These are phyloP conservation scores for Chenopodium suecicum DNA, from an alignment of 148 eudicot species.

Conservation along the genomic window DNA sequence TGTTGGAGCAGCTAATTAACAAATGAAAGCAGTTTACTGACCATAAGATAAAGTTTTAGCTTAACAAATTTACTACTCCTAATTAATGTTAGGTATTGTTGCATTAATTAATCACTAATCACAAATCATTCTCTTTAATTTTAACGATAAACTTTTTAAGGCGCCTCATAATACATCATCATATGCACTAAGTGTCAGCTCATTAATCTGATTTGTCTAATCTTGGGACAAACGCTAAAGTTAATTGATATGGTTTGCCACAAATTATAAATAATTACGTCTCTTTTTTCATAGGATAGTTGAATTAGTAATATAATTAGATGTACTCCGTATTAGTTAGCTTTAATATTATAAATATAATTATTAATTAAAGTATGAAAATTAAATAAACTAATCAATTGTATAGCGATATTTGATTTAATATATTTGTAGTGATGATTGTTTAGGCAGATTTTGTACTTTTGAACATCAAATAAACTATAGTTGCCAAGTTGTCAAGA, in stretches of 20 bases:
- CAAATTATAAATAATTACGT: neutral
- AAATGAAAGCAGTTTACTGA: neutral
- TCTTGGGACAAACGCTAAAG: neutral
- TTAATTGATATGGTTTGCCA: neutral
- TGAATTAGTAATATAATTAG: neutral
- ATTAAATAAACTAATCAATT: neutral
- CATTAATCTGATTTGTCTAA: neutral
- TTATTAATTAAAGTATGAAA: neutral
- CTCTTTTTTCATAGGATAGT: neutral
- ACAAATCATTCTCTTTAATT: neutral
- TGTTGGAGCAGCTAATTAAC: neutral
- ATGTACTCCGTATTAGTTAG: neutral
- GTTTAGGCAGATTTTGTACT: neutral
- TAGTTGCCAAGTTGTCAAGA: neutral
- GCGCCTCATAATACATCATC: neutral
- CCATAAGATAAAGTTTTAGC: neutral
- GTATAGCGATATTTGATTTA: neutral
- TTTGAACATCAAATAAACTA: neutral
- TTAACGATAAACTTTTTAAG: neutral
- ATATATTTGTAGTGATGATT: neutral
- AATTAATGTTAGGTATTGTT: neutral
- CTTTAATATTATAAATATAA: neutral
- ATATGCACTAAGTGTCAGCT: slow-evolving; percentile 1
- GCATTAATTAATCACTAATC: neutral
- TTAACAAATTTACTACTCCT: neutral